Evolutionary conservation across 768 basidiomycete genomes (phyloP).

Genomic region (Suillus americanus): DNA sequence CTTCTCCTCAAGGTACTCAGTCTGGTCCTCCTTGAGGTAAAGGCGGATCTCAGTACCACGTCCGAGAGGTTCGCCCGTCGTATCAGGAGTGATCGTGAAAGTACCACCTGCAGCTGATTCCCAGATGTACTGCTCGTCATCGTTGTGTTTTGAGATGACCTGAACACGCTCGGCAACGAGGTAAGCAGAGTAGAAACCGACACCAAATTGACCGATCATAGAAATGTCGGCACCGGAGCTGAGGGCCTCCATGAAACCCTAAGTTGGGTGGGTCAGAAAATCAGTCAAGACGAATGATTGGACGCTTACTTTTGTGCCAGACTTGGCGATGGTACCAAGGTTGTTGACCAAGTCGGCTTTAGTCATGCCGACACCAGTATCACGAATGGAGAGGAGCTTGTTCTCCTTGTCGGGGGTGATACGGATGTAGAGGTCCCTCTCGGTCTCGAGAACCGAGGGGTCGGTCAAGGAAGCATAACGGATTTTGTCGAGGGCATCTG

Average conservation of each 20-base stretch:
- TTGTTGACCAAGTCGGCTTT: constrained; percentile 99
- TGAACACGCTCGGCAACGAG: constrained; percentile 98
- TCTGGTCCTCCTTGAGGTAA: constrained; percentile 97
- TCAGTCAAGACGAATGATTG: neutral
- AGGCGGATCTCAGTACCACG: constrained; percentile 93
- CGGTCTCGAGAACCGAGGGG: constrained; percentile 82
- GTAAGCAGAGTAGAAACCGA: constrained; percentile 99
- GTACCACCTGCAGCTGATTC: constrained; percentile 99
- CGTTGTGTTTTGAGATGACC: constrained; percentile 99
- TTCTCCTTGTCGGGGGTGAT: constrained; percentile 96
- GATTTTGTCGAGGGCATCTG: constrained; percentile 99
- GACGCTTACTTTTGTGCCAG: constrained; percentile 76
- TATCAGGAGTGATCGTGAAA: constrained; percentile 97
- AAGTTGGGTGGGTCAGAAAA: constrained; percentile 8
- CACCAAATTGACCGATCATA: constrained; percentile 99
- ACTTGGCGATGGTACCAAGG: constrained; percentile 94
- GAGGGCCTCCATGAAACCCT: constrained; percentile 99
- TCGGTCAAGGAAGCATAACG: constrained; percentile 96
- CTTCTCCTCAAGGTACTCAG: constrained; percentile 99
- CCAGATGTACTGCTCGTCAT: constrained; percentile 99
- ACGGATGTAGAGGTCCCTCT: constrained; percentile 92
- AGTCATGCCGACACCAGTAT: constrained; percentile 99
- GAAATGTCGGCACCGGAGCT: constrained; percentile 86
- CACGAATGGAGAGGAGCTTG: constrained; percentile 87
- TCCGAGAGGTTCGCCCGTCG: constrained; percentile 83